These are phyloP conservation scores for Aspergillus cejpii DNA, from an alignment of 2,329 filamentous ascomycete species.

Conservation along the genomic window DNA sequence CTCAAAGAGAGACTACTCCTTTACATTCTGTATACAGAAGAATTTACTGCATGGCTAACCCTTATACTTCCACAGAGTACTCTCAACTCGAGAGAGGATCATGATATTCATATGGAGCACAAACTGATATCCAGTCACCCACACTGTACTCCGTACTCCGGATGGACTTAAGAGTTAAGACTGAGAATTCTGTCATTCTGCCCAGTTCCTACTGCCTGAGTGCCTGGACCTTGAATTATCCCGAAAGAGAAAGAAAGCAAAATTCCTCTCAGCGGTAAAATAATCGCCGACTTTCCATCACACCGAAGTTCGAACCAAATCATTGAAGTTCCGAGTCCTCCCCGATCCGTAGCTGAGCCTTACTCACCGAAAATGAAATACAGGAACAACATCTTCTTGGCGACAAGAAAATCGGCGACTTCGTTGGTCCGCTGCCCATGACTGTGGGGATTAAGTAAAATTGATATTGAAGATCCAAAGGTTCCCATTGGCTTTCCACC, in stretches of 20 bases:
- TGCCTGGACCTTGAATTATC: background rate
- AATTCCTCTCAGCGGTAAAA: background rate
- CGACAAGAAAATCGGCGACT: conserved; percentile 10
- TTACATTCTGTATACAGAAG: background rate
- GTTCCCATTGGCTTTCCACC: conserved; percentile 21
- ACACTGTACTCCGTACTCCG: too few species aligned
- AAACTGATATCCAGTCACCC: too few species aligned
- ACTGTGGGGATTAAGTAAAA: conserved; percentile 29
- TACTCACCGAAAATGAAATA: background rate
- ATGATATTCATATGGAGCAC: background rate
- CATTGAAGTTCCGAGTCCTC: background rate
- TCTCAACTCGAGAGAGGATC: too few species aligned
- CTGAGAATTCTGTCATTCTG: too few species aligned
- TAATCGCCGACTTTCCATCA: background rate
- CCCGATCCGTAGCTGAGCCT: background rate
- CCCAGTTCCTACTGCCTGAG: too few species aligned
- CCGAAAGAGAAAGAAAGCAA: background rate
- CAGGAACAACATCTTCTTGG: conserved; percentile 16
- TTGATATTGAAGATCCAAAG: conserved; percentile 22
- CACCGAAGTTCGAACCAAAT: background rate
- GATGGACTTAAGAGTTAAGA: too few species aligned
- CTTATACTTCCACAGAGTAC: too few species aligned
- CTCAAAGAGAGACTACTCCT: background rate
- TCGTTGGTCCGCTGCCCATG: conserved; percentile 14
- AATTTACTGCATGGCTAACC: too few species aligned